These are phyloP conservation scores for Entonaema liquescens DNA, from an alignment of 495 filamentous ascomycete species.

Conservation along the genomic window DNA sequence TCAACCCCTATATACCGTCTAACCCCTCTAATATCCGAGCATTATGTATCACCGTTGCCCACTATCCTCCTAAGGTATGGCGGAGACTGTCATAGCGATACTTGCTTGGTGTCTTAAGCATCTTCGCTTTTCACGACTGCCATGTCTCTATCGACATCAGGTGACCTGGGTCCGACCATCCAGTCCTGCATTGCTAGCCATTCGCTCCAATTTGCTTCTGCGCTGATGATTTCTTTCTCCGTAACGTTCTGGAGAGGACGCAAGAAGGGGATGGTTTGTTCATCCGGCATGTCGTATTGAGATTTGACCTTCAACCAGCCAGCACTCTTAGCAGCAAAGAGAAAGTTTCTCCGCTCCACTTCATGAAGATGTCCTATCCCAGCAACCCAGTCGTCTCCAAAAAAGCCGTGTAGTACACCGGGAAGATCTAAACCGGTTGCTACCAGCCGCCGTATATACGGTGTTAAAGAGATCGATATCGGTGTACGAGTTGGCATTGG, in stretches of 20 bases:
- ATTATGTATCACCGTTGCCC: not conserved
- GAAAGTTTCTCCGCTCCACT: slow-evolving; percentile 89
- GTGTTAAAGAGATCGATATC: slow-evolving; percentile 76
- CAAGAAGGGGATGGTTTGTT: slow-evolving; percentile 87
- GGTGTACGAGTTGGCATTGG: slow-evolving; percentile 40
- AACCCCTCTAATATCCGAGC: not conserved
- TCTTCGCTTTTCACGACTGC: slow-evolving; percentile 41
- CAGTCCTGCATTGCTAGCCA: slow-evolving; percentile 96
- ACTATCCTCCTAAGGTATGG: slow-evolving; percentile 1
- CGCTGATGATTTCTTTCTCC: slow-evolving; percentile 82
- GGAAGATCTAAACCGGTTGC: slow-evolving; percentile 91
- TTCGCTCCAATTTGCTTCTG: slow-evolving; percentile 83
- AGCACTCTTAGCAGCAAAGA: slow-evolving; percentile 92
- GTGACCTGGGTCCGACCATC: slow-evolving; percentile 77
- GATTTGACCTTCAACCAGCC: slow-evolving; percentile 88
- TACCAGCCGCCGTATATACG: slow-evolving; percentile 89
- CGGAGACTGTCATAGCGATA: not conserved
- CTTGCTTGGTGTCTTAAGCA: slow-evolving; percentile 4
- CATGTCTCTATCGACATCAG: slow-evolving; percentile 44
- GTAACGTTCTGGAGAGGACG: slow-evolving; percentile 77
- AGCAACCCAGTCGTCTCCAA: slow-evolving; percentile 86
- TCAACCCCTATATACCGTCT: not conserved
- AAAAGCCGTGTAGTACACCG: slow-evolving; percentile 88
- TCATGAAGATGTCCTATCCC: slow-evolving; percentile 87
- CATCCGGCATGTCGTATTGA: slow-evolving; percentile 83